Conservation (phyloP, 306 rosid genomes). For the Calophaca sinica region DNA sequence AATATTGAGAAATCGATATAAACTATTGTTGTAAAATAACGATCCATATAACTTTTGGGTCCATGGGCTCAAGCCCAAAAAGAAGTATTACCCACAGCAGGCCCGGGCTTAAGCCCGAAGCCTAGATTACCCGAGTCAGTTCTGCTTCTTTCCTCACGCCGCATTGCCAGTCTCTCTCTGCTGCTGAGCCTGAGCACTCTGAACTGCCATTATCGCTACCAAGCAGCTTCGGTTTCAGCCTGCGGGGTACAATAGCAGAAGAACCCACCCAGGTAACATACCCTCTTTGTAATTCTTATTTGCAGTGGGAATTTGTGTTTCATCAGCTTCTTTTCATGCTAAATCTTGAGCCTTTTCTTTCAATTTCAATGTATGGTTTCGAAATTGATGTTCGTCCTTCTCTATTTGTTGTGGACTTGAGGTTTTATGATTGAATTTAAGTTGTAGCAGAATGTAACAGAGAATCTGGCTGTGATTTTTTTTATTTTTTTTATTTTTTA, state of each 20-base stretch:
- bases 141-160: not conserved
- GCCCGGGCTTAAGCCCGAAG: constrained; percentile 51
- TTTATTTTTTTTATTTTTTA: too few species aligned
- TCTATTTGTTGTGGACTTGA: not conserved
- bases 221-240: constrained; percentile 28
- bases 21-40: too few species aligned
- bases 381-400: not conserved
- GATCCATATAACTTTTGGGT: not conserved
- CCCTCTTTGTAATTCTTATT: not conserved
- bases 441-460: constrained; percentile 51
- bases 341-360: not conserved
- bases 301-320: too few species aligned
- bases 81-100: not conserved
- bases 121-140: constrained; percentile 33
- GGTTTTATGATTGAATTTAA: constrained; percentile 35
- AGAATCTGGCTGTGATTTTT: constrained; percentile 54
- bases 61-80: constrained; percentile 28
- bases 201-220: constrained; percentile 12
- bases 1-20: too few species aligned
- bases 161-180: constrained; percentile 5
- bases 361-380: constrained; percentile 21
- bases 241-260: constrained; percentile 64
- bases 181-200: not conserved
- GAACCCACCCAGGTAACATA: constrained; percentile 46
- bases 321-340: constrained; percentile 22